Evolutionary conservation across 768 basidiomycete species (phyloP), one percentile per base, ranked within the genome.

Genomic region (Suillus fuscotomentosus): DNA sequence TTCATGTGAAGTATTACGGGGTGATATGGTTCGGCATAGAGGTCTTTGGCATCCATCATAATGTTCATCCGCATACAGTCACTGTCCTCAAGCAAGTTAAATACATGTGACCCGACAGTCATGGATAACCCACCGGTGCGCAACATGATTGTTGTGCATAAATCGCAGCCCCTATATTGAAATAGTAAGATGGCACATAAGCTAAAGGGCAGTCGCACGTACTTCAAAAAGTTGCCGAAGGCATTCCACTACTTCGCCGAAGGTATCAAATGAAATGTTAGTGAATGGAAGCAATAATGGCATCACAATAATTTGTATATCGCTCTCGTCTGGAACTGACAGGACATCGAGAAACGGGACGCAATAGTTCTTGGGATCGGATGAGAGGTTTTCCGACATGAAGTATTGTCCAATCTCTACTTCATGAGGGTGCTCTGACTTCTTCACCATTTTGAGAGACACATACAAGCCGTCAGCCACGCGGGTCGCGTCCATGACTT

Each of bases 151-250:
- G 1, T 65, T 60, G 61, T 76, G 73, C 68, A 75, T 72, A 60
- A 73, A 75, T 5, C 64, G 64, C 2, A 75, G 48, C 1, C 70
- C 71, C 74, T 75, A 20, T 7, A 9, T 27, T 47, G 9, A 39
- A 55, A 2, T 20, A 61, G 5, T 64, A 15, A 27, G 24, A 11
- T 27, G 6, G 1, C 4, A 41, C 43, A 17, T 3, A 22, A 54
- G 24, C 5, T 31, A 31, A 1, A 17, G 9, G 31, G 1, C 36
- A 31, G 50, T 43, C 3, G 2, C 6, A 59, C 60, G 0, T 1
- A 76, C 77, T 70, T 76, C 74, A n/a, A 79, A 73, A 1, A 74
- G 47, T 50, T 79, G 76, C 1, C 68, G 64, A 57, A 79, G 69
- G 24, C 74, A 77, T 36, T 76, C 75, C 1, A 78, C 67, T 1